A percentile compares a stretch with the other conserved stretches of the same genome.
Conservation (phyloP, 2,329 filamentous ascomycete species). For the Ceratocystis variospora region DNA sequence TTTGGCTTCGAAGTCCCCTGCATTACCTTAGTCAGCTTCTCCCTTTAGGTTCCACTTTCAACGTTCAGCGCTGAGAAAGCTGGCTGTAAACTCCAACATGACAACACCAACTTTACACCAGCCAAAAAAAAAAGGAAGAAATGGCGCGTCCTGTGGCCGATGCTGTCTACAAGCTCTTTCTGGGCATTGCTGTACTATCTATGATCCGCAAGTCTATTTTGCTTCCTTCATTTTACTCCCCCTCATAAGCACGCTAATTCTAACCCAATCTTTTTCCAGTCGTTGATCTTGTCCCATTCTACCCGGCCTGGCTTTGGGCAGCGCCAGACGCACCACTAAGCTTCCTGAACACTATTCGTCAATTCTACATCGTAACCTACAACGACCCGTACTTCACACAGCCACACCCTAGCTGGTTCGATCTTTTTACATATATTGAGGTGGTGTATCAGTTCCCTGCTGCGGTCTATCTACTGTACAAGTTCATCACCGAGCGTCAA, state of each 20-base stretch:
- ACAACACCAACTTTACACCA: no score
- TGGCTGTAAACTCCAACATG: no score
- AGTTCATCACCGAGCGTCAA: conserved; percentile 25
- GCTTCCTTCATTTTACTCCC: not conserved
- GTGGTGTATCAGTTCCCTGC: conserved; percentile 38
- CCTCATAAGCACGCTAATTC: not conserved
- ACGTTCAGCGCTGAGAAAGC: no score
- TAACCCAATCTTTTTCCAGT: conserved; percentile 26
- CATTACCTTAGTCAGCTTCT: no score
- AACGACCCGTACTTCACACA: conserved; percentile 38
- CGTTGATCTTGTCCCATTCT: conserved; percentile 41
- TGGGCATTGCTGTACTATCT: conserved; percentile 17
- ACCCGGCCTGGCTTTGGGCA: conserved; percentile 35
- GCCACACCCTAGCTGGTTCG: conserved; percentile 36
- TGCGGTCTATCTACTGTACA: conserved; percentile 34
- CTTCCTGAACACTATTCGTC: conserved; percentile 33
- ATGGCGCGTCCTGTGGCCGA: conserved; percentile 9
- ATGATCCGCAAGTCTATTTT: conserved; percentile 20
- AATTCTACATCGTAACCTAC: conserved; percentile 34
- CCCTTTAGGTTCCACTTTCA: no score
- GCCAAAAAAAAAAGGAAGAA: not conserved
- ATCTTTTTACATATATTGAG: conserved; percentile 38
- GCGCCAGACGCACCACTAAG: conserved; percentile 33
- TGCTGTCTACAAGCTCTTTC: conserved; percentile 9
- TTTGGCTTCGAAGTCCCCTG: no score